These are phyloP conservation scores for Oleoguttula mirabilis DNA, from an alignment of 495 filamentous ascomycete genomes.

Conservation along the genomic window DNA sequence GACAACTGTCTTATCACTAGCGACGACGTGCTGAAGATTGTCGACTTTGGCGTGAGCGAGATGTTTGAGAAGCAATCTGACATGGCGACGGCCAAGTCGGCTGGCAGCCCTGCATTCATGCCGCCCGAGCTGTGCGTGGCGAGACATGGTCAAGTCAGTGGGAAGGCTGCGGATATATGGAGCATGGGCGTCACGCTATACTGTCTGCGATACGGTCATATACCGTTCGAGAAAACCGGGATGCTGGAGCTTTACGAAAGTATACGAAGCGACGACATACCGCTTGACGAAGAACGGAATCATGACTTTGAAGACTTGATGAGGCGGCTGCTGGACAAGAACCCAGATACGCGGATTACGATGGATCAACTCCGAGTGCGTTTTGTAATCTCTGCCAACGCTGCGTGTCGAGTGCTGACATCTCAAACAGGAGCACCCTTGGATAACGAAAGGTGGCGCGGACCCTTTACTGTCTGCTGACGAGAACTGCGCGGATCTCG, in stretches of 20 bases:
- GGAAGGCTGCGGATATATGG: constrained; percentile 90
- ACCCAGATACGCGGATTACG: constrained; percentile 58
- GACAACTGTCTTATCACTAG: constrained; percentile 86
- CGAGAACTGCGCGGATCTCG: constrained; percentile 73
- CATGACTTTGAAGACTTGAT: constrained; percentile 28
- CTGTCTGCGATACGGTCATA: constrained; percentile 73
- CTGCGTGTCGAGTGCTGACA: too few relatives aligned
- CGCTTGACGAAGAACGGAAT: constrained; percentile 34
- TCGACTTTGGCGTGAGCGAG: constrained; percentile 96
- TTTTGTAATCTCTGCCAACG: too few relatives aligned
- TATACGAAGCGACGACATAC: constrained; percentile 54
- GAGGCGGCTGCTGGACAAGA: constrained; percentile 35
- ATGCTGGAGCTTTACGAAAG: constrained; percentile 82
- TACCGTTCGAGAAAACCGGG: constrained; percentile 69
- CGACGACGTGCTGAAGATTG: constrained; percentile 88
- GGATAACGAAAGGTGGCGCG: constrained; percentile 74
- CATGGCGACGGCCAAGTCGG: constrained; percentile 90
- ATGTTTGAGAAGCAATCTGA: constrained; percentile 86
- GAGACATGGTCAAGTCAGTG: constrained; percentile 78
- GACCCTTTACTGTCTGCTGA: constrained; percentile 70
- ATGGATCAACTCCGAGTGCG: constrained; percentile 72
- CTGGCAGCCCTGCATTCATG: constrained; percentile 88
- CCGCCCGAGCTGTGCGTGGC: constrained; percentile 85
- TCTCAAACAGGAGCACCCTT: constrained; percentile 74
- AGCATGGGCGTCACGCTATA: constrained; percentile 96